A percentile compares a stretch with the other conserved stretches of the same genome.
phyloP scores from a whole-genome alignment of 371 early-diverging fungal species.

The Lichtheimia ramosa region DNA sequence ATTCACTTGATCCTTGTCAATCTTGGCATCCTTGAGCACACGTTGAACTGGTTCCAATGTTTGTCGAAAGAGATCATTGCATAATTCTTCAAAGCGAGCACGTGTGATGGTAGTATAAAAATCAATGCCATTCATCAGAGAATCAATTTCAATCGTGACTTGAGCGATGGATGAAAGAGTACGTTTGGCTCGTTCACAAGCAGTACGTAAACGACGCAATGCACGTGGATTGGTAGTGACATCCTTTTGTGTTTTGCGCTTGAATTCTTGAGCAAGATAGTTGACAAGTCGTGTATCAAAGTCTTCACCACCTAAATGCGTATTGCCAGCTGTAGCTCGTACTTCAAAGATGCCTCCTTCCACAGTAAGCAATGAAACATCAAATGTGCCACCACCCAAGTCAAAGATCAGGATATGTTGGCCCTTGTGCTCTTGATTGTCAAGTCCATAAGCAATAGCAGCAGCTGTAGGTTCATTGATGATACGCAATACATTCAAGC shows the following conservation, averaged over 20 bases:
- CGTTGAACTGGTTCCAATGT: slow-evolving; percentile 94
- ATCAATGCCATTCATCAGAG: slow-evolving; percentile 89
- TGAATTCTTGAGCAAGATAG: slow-evolving; percentile 86
- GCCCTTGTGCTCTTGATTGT: slow-evolving; percentile 65
- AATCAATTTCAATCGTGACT: slow-evolving; percentile 92
- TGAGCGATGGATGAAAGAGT: slow-evolving; percentile 87
- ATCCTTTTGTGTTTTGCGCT: slow-evolving; percentile 89
- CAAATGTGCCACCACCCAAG: slow-evolving; percentile 94
- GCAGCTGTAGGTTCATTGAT: slow-evolving; percentile 96
- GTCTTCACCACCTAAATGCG: slow-evolving; percentile 97
- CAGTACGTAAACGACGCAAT: slow-evolving; percentile 92
- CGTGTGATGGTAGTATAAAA: slow-evolving; percentile 94
- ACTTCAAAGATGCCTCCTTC: slow-evolving; percentile 90
- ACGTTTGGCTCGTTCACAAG: slow-evolving; percentile 96
- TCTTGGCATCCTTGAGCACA: slow-evolving; percentile 89
- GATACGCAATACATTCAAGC: slow-evolving; percentile 78
- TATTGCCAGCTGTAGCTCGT: slow-evolving; percentile 93
- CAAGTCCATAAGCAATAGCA: slow-evolving; percentile 90
- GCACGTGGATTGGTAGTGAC: slow-evolving; percentile 83
- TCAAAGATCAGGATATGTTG: slow-evolving; percentile 88
- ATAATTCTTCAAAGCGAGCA: slow-evolving; percentile 96
- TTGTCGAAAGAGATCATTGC: slow-evolving; percentile 89
- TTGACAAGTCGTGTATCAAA: slow-evolving; percentile 92
- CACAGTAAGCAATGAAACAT: slow-evolving; percentile 88
- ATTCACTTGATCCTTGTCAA: slow-evolving; percentile 84